Percentiles rank a stretch among this genome's conserved stretches.
These are phyloP conservation scores for Huntiella decipiens DNA, from an alignment of 2,329 filamentous ascomycete genomes.

Conservation along the genomic window DNA sequence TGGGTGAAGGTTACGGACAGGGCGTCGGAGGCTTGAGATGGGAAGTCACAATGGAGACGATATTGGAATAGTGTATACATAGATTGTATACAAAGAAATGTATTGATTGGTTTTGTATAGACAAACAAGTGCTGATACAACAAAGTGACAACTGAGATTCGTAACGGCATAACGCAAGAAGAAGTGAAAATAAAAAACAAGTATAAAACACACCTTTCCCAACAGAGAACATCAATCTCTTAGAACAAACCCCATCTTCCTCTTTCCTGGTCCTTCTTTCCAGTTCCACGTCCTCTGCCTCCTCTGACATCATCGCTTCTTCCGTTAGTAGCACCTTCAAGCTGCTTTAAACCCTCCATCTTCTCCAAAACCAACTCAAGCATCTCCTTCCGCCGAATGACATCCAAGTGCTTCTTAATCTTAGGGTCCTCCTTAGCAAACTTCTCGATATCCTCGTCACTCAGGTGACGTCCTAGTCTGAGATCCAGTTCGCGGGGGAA, in stretches of 20 bases:
- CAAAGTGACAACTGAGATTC: neutral
- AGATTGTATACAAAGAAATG: no score
- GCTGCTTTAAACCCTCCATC: slow-evolving; percentile 74
- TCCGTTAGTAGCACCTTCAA: slow-evolving; percentile 41
- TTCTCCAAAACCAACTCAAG: slow-evolving; percentile 86
- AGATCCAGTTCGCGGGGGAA: slow-evolving; percentile 86
- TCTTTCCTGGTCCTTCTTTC: slow-evolving; percentile 21
- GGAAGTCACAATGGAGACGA: slow-evolving; percentile 83
- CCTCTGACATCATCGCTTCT: neutral
- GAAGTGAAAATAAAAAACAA: neutral
- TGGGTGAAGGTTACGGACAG: slow-evolving; percentile 74
- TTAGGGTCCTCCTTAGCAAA: slow-evolving; percentile 90
- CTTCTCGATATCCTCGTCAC: slow-evolving; percentile 61
- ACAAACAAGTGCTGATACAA: no score
- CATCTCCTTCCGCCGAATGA: slow-evolving; percentile 80
- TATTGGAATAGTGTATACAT: slow-evolving; percentile 15
- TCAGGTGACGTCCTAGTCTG: slow-evolving; percentile 63
- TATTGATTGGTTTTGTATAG: no score
- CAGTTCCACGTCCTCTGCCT: slow-evolving; percentile 9
- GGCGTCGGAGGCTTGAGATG: slow-evolving; percentile 59
- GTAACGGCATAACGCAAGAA: neutral
- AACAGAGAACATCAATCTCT: slow-evolving; percentile 3
- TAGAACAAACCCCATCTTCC: slow-evolving; percentile 32
- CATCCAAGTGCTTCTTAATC: slow-evolving; percentile 71
- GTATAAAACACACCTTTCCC: neutral